Base-by-base conservation (phyloP, 176 grass and related monocot species). In the Hyparrhenia diplandra region DNA sequence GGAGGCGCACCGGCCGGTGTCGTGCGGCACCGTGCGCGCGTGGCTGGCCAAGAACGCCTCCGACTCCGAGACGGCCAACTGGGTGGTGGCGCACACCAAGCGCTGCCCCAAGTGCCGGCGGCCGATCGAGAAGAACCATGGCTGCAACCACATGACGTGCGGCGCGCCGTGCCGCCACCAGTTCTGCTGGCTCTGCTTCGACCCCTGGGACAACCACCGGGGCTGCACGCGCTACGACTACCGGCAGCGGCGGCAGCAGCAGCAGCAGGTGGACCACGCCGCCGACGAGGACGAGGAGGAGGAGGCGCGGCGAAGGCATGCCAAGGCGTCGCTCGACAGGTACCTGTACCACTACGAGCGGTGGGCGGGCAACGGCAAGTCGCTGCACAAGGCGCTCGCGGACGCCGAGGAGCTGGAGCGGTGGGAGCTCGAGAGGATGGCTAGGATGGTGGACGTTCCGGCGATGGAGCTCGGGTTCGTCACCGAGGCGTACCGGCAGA, bases 131-230 rank as follows among this genome's bases (percentile, higher is more conserved):
- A 88, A 83, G 69, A 88, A 88, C 72, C 66, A 73, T 5, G 86
- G 86, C 8, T 88, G 86, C 57, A 88, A 58, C 74, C 80, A 74
- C 76, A 88, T 88, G 47, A 45, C 34, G 11, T 88, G 86, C 58
- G 36, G 18, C 25, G 17, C 78, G 5, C 73, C 76, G 28, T 88
- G 86, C 81, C 17, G 40, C 81, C 76, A 71, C 62, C 18, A 36
- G 32, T 88, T 88, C 76, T 88, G 86, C 73, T 88, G 86, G 86
- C 60, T 87, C 67, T 87, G 73, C 61, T 45, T 83, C 39, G 66
- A 81, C 39, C 60, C 65, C 54, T 76, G 74, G 52, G 13, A 25
- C 13, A 35, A 4, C 21, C 55, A 40, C 54, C 6, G 21, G 3
- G 21, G 32, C 6, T 16, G 73, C 30, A 27, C 11, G 37, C 31